phyloP scores from a whole-genome alignment of 129 eudicot species.

The Oenanthe sinensis region DNA sequence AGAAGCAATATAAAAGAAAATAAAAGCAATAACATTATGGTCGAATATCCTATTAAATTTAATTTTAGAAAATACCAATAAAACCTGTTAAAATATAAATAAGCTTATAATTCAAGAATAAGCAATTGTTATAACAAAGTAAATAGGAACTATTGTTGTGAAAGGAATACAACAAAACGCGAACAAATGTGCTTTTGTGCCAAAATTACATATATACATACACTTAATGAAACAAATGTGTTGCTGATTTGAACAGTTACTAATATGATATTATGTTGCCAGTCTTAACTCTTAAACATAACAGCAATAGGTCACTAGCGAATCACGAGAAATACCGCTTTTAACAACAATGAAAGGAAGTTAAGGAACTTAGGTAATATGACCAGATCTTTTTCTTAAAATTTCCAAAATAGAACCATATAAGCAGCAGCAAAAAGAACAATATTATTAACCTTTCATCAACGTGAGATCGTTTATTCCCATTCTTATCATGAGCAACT shows the following conservation, averaged over 20 bases:
- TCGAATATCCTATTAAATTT: background rate
- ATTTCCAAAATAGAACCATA: background rate
- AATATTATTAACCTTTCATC: conserved; percentile 61
- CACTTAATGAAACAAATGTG: background rate
- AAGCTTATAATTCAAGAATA: background rate
- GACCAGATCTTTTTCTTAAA: background rate
- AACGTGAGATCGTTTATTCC: conserved; percentile 65
- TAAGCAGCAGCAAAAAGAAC: background rate
- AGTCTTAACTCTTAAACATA: background rate
- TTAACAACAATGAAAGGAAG: background rate
- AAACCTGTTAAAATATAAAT: background rate
- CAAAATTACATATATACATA: background rate
- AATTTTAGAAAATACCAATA: background rate
- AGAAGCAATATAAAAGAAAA: background rate
- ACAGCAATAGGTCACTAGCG: background rate
- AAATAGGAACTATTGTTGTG: background rate
- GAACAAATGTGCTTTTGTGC: background rate
- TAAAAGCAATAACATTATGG: background rate
- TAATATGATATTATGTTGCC: too few species aligned
- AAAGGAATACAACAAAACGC: background rate
- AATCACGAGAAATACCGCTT: background rate
- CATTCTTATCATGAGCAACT: conserved; percentile 62
- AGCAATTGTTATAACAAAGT: background rate
- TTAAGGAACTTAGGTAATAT: background rate
- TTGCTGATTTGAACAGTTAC: background rate